Conservation (phyloP, 2,329 filamentous ascomycete genomes). For the Botryotinia globosa region DNA sequence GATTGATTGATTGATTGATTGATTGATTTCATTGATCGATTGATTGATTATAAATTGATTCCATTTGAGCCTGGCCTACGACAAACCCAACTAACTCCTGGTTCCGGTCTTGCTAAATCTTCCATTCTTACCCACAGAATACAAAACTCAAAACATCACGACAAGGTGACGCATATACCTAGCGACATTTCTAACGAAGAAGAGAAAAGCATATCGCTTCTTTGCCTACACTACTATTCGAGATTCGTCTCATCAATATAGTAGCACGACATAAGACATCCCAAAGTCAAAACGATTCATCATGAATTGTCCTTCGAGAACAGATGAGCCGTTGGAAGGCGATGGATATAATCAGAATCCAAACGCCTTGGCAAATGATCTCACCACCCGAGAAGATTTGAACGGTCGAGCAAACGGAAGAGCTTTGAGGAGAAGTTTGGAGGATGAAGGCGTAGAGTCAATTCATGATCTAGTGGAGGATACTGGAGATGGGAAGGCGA, state of each 20-base stretch:
- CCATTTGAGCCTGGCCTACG: background rate
- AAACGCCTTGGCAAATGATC: conserved; percentile 53
- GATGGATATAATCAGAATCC: conserved; percentile 62
- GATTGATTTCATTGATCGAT: background rate
- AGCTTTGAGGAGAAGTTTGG: conserved; percentile 45
- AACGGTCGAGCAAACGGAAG: conserved; percentile 59
- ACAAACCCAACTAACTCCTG: background rate
- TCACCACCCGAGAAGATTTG: conserved; percentile 60
- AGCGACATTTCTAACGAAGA: background rate
- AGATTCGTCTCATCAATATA: background rate
- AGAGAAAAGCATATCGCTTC: background rate
- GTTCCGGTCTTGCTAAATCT: background rate
- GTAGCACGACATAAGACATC: background rate
- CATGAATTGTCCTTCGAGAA: conserved; percentile 66
- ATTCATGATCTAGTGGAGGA: conserved; percentile 24
- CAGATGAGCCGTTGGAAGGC: conserved; percentile 51
- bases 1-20: background rate
- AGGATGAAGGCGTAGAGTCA: conserved; percentile 38
- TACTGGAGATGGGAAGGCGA: conserved; percentile 10
- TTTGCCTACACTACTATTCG: background rate
- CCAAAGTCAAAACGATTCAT: background rate
- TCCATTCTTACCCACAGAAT: background rate
- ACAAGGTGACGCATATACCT: background rate
- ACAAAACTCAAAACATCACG: background rate
- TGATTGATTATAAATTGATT: background rate